phyloP scores from a whole-genome alignment of 2,329 filamentous ascomycete species.

The Thermoascus crustaceus region DNA sequence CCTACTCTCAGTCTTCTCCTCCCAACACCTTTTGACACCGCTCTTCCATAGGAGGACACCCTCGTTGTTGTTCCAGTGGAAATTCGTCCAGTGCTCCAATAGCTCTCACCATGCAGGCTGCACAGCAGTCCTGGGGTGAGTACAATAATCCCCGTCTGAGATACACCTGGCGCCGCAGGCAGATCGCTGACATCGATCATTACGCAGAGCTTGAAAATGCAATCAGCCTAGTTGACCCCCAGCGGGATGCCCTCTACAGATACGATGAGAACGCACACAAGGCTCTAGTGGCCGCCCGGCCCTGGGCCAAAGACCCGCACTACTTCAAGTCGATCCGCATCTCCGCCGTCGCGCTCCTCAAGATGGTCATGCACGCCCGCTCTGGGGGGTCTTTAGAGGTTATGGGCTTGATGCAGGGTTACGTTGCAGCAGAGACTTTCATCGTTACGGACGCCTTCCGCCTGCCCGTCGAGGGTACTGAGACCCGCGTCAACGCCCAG shows the following conservation, averaged over 20 bases:
- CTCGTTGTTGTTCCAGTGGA: too few relatives aligned
- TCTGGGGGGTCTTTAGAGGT: slow-evolving; percentile 86
- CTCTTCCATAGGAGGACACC: too few relatives aligned
- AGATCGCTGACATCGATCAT: slow-evolving; percentile 2
- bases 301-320: slow-evolving; percentile 71
- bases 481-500: slow-evolving; percentile 93
- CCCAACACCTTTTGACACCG: slow-evolving; percentile 2
- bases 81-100: too few relatives aligned
- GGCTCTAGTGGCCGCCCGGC: slow-evolving; percentile 53
- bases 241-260: slow-evolving; percentile 83
- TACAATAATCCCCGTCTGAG: slow-evolving; percentile 11
- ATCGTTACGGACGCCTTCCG: slow-evolving; percentile 92
- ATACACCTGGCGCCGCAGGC: too few relatives aligned
- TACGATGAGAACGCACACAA: slow-evolving; percentile 66
- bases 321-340: slow-evolving; percentile 94
- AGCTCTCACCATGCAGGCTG: slow-evolving; percentile 42
- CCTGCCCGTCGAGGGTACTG: slow-evolving; percentile 93
- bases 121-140: slow-evolving; percentile 55
- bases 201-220: slow-evolving; percentile 82
- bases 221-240: slow-evolving; percentile 72
- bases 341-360: slow-evolving; percentile 85
- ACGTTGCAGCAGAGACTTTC: slow-evolving; percentile 72
- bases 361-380: slow-evolving; percentile 99
- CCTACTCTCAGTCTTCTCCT: neutral
- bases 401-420: slow-evolving; percentile 98